Evolutionary conservation across 1,284 basidiomycete genomes (phyloP).

Genomic region (Xerocomus amazonicus): DNA sequence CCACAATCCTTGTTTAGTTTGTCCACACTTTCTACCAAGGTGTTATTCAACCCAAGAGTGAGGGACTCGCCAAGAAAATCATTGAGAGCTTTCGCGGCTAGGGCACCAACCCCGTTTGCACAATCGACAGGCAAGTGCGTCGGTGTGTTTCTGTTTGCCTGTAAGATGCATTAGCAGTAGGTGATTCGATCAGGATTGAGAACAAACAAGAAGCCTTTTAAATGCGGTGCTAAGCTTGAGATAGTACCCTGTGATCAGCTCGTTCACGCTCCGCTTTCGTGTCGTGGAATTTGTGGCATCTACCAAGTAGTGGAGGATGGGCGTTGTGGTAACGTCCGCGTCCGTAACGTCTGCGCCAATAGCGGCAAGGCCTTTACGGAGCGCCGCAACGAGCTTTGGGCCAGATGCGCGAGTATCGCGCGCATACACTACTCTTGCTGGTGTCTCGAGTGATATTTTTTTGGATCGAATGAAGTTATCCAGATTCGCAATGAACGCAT

Average conservation of each 20-base stretch:
- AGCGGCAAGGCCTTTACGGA: conserved; percentile 81
- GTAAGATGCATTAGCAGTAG: conserved; percentile 10
- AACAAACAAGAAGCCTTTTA: conserved; percentile 79
- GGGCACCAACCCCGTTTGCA: conserved; percentile 94
- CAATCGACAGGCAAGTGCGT: conserved; percentile 84
- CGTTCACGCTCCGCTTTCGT: conserved; percentile 76
- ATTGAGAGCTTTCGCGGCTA: conserved; percentile 59
- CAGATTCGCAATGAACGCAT: conserved; percentile 70
- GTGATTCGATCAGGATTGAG: neutral
- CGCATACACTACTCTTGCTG: conserved; percentile 85
- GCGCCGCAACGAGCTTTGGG: conserved; percentile 72
- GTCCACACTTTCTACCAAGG: conserved; percentile 60
- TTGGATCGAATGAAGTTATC: conserved; percentile 60
- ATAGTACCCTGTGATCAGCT: conserved; percentile 85
- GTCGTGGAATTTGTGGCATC: conserved; percentile 84
- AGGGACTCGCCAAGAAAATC: conserved; percentile 54
- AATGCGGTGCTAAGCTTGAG: conserved; percentile 84
- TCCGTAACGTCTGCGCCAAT: conserved; percentile 64
- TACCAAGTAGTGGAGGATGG: conserved; percentile 95
- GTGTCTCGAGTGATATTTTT: conserved; percentile 78
- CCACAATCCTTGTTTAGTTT: conserved; percentile 88
- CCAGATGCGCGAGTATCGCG: conserved; percentile 93
- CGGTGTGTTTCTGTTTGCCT: conserved; percentile 61
- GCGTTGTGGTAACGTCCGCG: conserved; percentile 89
- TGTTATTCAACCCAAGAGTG: conserved; percentile 65